These are phyloP conservation scores for Discostella stelligeroides DNA, from an alignment of 108 stramenopile genomes.

Conservation along the genomic window DNA sequence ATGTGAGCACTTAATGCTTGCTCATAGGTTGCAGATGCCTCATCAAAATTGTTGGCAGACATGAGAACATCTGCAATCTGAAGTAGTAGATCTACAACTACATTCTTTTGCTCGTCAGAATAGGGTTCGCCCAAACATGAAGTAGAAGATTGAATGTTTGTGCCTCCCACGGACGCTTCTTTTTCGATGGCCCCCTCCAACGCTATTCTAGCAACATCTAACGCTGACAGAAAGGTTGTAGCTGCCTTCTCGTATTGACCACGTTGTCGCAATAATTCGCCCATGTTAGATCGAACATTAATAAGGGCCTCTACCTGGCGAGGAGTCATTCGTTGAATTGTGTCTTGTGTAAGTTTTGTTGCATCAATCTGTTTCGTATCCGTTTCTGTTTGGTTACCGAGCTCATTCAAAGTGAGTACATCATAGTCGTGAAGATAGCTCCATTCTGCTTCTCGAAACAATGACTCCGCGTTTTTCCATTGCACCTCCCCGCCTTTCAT, in stretches of 20 bases:
- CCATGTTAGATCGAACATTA: constrained; percentile 46
- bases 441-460: constrained; percentile 40
- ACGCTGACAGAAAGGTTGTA: constrained; percentile 15
- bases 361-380: neutral
- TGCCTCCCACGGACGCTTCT: neutral
- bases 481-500: constrained; percentile 25
- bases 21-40: constrained; percentile 38
- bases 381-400: neutral
- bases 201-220: constrained; percentile 33
- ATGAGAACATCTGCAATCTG: constrained; percentile 29
- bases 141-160: neutral
- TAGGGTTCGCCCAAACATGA: neutral
- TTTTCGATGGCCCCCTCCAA: constrained; percentile 16
- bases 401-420: neutral
- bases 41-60: constrained; percentile 28
- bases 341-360: neutral
- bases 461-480: constrained; percentile 34
- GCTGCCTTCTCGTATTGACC: constrained; percentile 20
- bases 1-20: constrained; percentile 33
- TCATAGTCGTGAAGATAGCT: constrained; percentile 29
- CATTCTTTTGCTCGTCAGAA: constrained; percentile 26
- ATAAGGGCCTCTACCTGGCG: constrained; percentile 33
- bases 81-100: constrained; percentile 34
- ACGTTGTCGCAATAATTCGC: constrained; percentile 34
- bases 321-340: constrained; percentile 25